Conservation (phyloP, 1,284 basidiomycete genomes). For the Wolfiporia cocos region DNA sequence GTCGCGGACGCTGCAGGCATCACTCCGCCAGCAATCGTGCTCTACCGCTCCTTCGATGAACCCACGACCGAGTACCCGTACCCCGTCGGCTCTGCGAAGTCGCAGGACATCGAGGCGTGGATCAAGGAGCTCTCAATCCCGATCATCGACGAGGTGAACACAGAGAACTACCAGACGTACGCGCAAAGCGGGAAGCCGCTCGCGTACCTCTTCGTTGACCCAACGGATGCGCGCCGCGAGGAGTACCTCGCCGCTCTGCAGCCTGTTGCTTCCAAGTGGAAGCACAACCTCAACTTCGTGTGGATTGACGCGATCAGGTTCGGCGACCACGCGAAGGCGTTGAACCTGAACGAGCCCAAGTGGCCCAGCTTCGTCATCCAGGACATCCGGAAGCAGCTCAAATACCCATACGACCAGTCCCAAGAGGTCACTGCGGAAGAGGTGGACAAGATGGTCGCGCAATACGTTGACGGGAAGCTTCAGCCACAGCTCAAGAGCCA, state of each 20-base stretch:
- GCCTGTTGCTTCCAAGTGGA: conserved; percentile 76
- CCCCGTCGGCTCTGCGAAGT: conserved; percentile 51
- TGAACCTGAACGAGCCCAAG: conserved; percentile 80
- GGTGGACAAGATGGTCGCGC: conserved; percentile 55
- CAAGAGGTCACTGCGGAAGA: conserved; percentile 52
- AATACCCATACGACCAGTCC: conserved; percentile 82
- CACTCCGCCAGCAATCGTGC: conserved; percentile 77
- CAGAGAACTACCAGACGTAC: conserved; percentile 92
- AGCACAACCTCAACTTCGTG: conserved; percentile 93
- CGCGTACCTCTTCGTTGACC: conserved; percentile 93
- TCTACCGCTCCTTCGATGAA: conserved; percentile 95
- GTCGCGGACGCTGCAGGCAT: conserved; percentile 70
- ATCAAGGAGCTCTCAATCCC: conserved; percentile 84
- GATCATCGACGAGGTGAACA: conserved; percentile 87
- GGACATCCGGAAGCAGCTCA: conserved; percentile 77
- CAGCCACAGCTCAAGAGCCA: conserved; percentile 88
- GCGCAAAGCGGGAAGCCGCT: conserved; percentile 81
- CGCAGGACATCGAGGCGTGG: conserved; percentile 70
- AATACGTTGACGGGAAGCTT: conserved; percentile 72
- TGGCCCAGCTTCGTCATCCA: conserved; percentile 97
- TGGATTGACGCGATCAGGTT: conserved; percentile 98
- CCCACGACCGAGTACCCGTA: conserved; percentile 68
- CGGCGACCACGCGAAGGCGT: conserved; percentile 90
- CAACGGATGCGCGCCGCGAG: conserved; percentile 63
- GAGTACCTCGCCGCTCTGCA: conserved; percentile 65